Conservation (phyloP, 257 asterid genomes). For the Cynanchum wilfordii region DNA sequence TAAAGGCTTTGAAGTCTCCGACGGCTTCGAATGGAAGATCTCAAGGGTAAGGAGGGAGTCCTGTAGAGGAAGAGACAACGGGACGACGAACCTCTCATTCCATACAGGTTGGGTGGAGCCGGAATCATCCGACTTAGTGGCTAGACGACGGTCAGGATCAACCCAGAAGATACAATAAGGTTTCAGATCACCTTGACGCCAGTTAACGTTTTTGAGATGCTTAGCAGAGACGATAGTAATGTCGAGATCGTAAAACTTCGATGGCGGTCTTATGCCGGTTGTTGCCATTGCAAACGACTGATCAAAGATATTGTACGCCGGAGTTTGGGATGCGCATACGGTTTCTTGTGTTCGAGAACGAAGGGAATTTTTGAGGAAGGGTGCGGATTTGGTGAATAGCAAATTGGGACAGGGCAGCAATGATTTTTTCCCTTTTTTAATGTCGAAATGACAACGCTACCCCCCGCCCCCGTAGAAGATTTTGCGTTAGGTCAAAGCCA, state of each 20-base stretch:
- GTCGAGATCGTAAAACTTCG: slow-evolving; percentile 56
- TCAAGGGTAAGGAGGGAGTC: slow-evolving; percentile 60
- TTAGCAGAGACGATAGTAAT: slow-evolving; percentile 71
- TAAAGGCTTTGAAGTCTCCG: slow-evolving; percentile 71
- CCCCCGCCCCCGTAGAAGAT: not conserved
- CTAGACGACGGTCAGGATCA: slow-evolving; percentile 77
- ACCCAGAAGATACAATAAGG: slow-evolving; percentile 82
- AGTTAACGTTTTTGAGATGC: slow-evolving; percentile 82
- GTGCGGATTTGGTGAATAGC: slow-evolving; percentile 2
- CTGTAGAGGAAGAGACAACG: slow-evolving; percentile 40
- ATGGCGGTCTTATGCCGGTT: slow-evolving; percentile 32
- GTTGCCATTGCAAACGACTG: slow-evolving; percentile 31
- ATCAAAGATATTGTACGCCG: slow-evolving; percentile 15
- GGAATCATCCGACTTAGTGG: slow-evolving; percentile 75
- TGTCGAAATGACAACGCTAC: not conserved
- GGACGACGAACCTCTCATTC: slow-evolving; percentile 78
- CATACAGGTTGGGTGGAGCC: slow-evolving; percentile 71
- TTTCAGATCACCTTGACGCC: slow-evolving; percentile 77
- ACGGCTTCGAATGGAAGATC: slow-evolving; percentile 79
- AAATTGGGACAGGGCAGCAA: not conserved
- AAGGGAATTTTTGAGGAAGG: not conserved
- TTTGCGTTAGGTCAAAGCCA: not conserved
- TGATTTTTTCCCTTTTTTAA: not conserved
- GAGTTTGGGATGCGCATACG: not conserved
- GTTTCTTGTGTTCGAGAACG: not conserved